A percentile compares a stretch with the other conserved stretches of the same genome.
These are phyloP conservation scores for Debaryomycetaceae sp. DNA, from an alignment of 1,139 yeast species.

Conservation along the genomic window DNA sequence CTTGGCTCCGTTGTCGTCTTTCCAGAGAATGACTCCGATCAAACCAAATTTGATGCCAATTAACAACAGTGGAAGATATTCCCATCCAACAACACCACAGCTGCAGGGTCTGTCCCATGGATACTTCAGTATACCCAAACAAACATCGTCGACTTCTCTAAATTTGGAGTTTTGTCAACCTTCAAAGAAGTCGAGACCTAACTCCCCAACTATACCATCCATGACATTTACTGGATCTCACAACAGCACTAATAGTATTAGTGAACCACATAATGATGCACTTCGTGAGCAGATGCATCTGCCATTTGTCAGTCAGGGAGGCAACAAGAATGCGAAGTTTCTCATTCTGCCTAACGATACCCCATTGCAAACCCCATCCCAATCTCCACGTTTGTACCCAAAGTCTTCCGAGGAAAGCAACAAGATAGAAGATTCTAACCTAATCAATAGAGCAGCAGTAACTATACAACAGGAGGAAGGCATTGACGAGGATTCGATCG, in stretches of 20 bases:
- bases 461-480: conserved; percentile 16
- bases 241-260: background rate
- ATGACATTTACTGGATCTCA: conserved; percentile 36
- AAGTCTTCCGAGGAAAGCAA: conserved; percentile 7
- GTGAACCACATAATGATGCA: background rate
- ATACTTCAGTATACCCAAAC: conserved; percentile 13
- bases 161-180: conserved; percentile 48
- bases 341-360: conserved; percentile 35
- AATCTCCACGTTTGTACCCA: conserved; percentile 40
- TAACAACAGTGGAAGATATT: conserved; percentile 3
- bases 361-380: conserved; percentile 44
- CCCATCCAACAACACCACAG: conserved; percentile 13
- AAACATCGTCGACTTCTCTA: conserved; percentile 26
- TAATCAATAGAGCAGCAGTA: conserved; percentile 20
- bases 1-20: conserved; percentile 39
- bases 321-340: conserved; percentile 4
- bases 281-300: background rate
- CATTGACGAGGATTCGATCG: conserved; percentile 24
- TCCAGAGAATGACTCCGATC: conserved; percentile 56
- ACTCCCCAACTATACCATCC: conserved; percentile 39
- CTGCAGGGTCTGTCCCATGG: conserved; percentile 6
- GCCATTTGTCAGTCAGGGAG: background rate
- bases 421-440: conserved; percentile 10
- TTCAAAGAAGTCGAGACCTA: conserved; percentile 70
- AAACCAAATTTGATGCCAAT: conserved; percentile 5